phyloP scores from a whole-genome alignment of 495 filamentous ascomycete genomes.

The Neurospora intermedia region DNA sequence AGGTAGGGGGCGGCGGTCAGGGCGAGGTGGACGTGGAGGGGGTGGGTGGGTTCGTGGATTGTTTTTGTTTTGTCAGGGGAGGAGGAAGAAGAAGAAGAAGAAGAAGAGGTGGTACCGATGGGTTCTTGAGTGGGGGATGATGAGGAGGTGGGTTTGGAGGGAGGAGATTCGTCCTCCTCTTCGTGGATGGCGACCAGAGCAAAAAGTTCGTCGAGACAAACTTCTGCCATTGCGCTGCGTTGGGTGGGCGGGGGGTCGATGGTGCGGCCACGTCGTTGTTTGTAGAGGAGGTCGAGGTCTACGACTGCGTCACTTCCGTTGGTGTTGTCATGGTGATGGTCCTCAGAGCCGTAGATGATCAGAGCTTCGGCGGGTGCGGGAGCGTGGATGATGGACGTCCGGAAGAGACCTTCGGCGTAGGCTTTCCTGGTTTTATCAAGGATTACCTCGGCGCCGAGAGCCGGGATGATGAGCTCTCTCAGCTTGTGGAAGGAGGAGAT shows the following conservation, averaged over 20 bases:
- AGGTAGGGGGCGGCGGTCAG: constrained; percentile 72
- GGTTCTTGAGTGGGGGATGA: constrained; percentile 21
- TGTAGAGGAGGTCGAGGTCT: constrained; percentile 53
- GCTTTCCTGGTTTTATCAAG: constrained; percentile 54
- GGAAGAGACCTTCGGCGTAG: constrained; percentile 70
- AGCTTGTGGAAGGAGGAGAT: constrained; percentile 60
- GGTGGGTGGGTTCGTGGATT: constrained; percentile 8
- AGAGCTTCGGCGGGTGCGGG: constrained; percentile 55
- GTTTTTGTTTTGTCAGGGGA: too few species aligned
- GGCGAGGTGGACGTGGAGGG: constrained; percentile 50
- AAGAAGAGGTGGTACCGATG: too few species aligned
- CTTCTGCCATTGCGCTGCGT: constrained; percentile 63
- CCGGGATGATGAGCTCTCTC: constrained; percentile 60
- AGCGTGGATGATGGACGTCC: constrained; percentile 69
- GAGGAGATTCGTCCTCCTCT: constrained; percentile 8
- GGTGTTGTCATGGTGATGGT: not conserved
- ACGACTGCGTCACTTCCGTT: constrained; percentile 27
- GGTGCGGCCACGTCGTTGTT: constrained; percentile 57
- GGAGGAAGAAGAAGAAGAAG: too few species aligned
- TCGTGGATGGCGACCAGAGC: constrained; percentile 49
- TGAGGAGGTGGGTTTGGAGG: constrained; percentile 8
- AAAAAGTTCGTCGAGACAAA: constrained; percentile 73
- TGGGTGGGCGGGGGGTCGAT: constrained; percentile 52
- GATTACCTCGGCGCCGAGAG: constrained; percentile 54
- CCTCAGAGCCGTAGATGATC: constrained; percentile 19